Conservation (phyloP, 306 rosid genomes). For the Cucurbita ficifolia region DNA sequence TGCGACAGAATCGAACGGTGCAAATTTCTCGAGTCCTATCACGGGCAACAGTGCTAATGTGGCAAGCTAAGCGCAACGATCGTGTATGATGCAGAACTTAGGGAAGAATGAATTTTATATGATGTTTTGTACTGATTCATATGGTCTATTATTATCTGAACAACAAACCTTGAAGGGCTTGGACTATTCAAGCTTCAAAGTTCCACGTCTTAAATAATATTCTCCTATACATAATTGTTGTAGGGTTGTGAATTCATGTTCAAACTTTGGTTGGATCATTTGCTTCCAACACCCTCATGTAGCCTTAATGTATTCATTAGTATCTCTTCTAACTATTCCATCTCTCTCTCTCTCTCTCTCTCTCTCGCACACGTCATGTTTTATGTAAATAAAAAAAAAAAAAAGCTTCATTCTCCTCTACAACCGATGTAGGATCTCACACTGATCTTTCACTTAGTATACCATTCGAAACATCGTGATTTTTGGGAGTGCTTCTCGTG, state of each 20-base stretch:
- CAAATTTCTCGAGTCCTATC: constrained; percentile 18
- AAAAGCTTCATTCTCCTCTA: no score
- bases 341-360: no score
- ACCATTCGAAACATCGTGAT: background rate
- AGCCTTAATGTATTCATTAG: background rate
- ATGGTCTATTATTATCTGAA: constrained; percentile 5
- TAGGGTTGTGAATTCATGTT: background rate
- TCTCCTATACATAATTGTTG: background rate
- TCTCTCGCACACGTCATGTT: no score
- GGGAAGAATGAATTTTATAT: constrained; percentile 7
- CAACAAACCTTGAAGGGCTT: background rate
- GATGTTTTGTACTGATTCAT: constrained; percentile 11
- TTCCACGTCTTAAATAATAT: background rate
- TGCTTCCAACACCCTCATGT: constrained; percentile 1
- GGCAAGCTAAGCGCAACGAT: constrained; percentile 16
- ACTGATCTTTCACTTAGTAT: background rate
- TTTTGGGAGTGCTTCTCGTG: background rate
- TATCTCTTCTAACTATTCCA: background rate
- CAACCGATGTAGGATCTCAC: no score
- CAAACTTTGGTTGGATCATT: background rate
- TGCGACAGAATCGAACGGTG: constrained; percentile 36
- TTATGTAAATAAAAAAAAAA: no score
- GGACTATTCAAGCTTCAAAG: background rate
- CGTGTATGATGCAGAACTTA: constrained; percentile 6
- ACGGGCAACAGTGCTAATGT: background rate